phyloP scores from a whole-genome alignment of 1,284 basidiomycete species.

The Amylostereum chailletii region DNA sequence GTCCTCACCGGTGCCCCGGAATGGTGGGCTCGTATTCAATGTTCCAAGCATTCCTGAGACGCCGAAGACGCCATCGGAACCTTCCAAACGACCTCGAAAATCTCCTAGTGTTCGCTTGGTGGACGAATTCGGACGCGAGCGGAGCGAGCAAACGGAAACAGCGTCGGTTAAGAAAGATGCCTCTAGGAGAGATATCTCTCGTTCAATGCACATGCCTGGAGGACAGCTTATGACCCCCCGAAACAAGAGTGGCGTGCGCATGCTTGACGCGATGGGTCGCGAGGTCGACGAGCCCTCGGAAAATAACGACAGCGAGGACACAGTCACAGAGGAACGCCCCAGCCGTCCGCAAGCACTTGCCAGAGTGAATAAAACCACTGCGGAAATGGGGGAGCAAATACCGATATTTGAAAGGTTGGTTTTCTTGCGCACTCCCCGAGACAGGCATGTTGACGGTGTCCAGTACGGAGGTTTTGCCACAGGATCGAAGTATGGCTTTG shows the following conservation, averaged over 20 bases:
- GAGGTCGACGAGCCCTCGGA: conserved; percentile 35
- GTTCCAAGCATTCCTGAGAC: conserved; percentile 10
- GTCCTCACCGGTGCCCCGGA: conserved; percentile 7
- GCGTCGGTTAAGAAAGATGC: conserved; percentile 7
- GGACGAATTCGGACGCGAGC: conserved; percentile 48
- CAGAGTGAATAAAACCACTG: conserved; percentile 33
- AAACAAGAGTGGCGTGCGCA: conserved; percentile 37
- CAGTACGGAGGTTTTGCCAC: no score
- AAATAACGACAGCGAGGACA: conserved; percentile 16
- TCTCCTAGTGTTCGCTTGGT: conserved; percentile 46
- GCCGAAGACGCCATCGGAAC: conserved; percentile 15
- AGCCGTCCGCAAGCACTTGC: conserved; percentile 43
- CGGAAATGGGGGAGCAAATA: no score
- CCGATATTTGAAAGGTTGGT: no score
- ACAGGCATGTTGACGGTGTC: no score
- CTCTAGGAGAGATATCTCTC: conserved; percentile 7
- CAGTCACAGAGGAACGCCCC: conserved; percentile 24
- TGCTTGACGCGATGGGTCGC: conserved; percentile 63
- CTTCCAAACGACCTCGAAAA: conserved; percentile 26
- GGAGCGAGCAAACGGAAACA: conserved; percentile 8
- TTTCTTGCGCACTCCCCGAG: no score
- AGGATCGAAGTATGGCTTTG: no score
- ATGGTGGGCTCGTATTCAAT: not conserved
- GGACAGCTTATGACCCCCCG: conserved; percentile 22
- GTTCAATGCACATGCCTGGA: conserved; percentile 14